phyloP scores from a whole-genome alignment of 495 filamentous ascomycete species.

The Lasiosphaeria hispida region DNA sequence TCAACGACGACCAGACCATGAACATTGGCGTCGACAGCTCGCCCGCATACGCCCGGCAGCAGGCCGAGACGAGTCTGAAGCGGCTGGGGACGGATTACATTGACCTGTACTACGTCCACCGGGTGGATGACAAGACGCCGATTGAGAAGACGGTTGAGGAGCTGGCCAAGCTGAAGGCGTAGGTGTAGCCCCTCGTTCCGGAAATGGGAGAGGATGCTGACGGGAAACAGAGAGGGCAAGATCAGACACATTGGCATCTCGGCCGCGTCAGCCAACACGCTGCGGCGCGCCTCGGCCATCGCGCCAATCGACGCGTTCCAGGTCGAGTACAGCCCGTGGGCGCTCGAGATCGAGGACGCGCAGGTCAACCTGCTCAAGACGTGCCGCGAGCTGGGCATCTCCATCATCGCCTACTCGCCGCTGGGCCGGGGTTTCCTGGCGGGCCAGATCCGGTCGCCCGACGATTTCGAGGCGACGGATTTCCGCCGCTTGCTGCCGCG shows the following conservation, averaged over 20 bases:
- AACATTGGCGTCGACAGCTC: slow-evolving; percentile 40
- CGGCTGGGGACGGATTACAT: slow-evolving; percentile 51
- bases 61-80: slow-evolving; percentile 52
- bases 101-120: slow-evolving; percentile 63
- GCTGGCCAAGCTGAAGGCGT: slow-evolving; percentile 45
- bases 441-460: slow-evolving; percentile 30
- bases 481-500: slow-evolving; percentile 39
- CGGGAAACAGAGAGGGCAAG: slow-evolving; percentile 41
- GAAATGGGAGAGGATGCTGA: background rate
- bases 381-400: slow-evolving; percentile 48
- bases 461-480: slow-evolving; percentile 42
- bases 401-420: slow-evolving; percentile 48
- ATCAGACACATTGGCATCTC: slow-evolving; percentile 54
- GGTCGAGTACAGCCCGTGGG: slow-evolving; percentile 46
- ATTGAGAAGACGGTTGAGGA: slow-evolving; percentile 63
- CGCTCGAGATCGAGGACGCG: slow-evolving; percentile 42
- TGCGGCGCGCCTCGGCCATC: slow-evolving; percentile 40
- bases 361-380: slow-evolving; percentile 36
- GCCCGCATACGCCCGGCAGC: slow-evolving; percentile 51
- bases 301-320: slow-evolving; percentile 43
- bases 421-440: slow-evolving; percentile 50
- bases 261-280: slow-evolving; percentile 32
- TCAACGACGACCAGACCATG: slow-evolving; percentile 4
- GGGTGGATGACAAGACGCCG: slow-evolving; percentile 52
- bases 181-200: background rate